Evolutionary conservation across 2,329 filamentous ascomycete species (phyloP).

Genomic region (Xylariaceae sp.): DNA sequence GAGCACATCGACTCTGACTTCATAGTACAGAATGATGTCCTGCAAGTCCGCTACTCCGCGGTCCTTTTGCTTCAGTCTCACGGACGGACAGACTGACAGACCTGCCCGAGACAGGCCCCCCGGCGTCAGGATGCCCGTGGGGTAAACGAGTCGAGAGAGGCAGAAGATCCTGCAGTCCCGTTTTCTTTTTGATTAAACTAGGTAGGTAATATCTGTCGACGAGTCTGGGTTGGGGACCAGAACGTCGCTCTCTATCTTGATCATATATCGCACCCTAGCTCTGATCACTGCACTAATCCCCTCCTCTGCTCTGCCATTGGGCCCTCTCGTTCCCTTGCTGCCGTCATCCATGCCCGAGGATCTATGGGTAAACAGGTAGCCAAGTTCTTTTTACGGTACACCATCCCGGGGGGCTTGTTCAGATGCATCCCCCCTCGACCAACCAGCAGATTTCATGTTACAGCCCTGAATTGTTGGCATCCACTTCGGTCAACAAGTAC

Average conservation of each 20-base stretch:
- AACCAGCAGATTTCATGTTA: not conserved
- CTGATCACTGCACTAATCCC: not conserved
- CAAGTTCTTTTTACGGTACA: not conserved
- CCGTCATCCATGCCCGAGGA: not conserved
- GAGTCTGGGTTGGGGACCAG: too few relatives aligned
- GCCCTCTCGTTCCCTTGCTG: not conserved
- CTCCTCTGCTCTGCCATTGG: not conserved
- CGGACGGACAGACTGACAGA: not conserved
- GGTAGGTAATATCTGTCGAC: too few relatives aligned
- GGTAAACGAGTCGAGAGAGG: not conserved
- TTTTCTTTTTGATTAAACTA: too few relatives aligned
- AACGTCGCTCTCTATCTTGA: too few relatives aligned
- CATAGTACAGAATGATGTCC: not conserved
- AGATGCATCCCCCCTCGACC: not conserved
- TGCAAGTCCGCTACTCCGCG: not conserved
- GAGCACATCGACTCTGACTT: not conserved
- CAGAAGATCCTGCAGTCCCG: not conserved
- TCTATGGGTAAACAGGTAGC: not conserved
- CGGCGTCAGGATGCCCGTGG: not conserved
- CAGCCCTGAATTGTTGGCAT: not conserved
- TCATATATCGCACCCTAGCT: too few relatives aligned
- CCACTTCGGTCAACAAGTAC: slow-evolving; percentile 1
- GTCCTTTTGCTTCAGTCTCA: not conserved
- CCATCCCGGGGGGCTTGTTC: not conserved
- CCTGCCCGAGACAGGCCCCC: not conserved